Percentiles rank a stretch among this genome's conserved stretches.
Conservation (phyloP, 208 protist species). For the Giardia duodenalis region DNA sequence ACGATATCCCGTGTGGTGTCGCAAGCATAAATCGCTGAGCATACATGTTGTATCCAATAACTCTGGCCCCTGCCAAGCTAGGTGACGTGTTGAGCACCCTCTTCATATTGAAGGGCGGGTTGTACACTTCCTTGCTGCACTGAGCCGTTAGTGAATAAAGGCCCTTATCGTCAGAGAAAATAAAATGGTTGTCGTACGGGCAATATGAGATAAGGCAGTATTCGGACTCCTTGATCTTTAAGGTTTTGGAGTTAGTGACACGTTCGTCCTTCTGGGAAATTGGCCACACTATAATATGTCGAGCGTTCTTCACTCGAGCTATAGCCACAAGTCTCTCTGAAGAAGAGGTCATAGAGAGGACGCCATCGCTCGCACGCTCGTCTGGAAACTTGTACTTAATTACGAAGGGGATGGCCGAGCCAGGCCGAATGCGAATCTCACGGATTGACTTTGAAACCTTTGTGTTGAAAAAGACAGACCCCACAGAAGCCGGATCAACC, state of each 20-base stretch:
- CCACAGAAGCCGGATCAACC: background rate
- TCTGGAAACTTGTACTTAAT: conserved; percentile 2
- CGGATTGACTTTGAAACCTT: background rate
- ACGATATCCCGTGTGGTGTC: background rate
- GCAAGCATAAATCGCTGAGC: background rate
- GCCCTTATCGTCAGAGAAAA: background rate
- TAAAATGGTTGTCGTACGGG: background rate
- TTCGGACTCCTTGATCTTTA: background rate
- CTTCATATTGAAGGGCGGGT: background rate
- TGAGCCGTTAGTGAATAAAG: background rate
- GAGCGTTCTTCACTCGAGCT: background rate
- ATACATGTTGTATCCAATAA: conserved; percentile 1
- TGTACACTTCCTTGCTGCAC: background rate
- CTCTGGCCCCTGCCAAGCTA: background rate
- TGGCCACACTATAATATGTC: background rate
- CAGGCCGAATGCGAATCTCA: background rate
- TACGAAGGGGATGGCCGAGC: background rate
- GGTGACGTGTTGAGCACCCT: background rate
- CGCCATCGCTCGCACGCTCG: background rate
- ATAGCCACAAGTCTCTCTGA: background rate
- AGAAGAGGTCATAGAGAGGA: background rate
- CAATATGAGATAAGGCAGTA: background rate
- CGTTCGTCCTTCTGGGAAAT: background rate
- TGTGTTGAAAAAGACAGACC: background rate
- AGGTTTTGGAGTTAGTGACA: background rate